Evolutionary conservation across 2,329 filamentous ascomycete species (phyloP).

Genomic region (Xylaria sp.): DNA sequence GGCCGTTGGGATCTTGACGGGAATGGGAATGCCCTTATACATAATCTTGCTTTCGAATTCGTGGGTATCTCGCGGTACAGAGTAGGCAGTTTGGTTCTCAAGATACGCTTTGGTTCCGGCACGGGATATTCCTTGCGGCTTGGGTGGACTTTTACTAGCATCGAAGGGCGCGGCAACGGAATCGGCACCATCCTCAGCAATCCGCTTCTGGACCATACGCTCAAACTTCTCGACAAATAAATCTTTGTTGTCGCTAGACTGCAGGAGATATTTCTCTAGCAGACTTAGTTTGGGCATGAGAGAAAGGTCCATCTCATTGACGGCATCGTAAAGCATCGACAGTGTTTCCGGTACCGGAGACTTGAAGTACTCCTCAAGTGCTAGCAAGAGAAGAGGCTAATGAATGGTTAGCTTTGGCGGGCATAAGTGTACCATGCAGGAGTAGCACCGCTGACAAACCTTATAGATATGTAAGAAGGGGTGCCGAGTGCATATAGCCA

Average conservation of each 20-base stretch:
- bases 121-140: conserved; percentile 62
- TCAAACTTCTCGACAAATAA: conserved; percentile 98
- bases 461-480: conserved; percentile 99
- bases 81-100: conserved; percentile 72
- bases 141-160: conserved; percentile 60
- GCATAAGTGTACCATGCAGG: conserved; percentile 9
- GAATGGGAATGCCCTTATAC: conserved; percentile 96
- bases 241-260: conserved; percentile 92
- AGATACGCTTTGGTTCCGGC: conserved; percentile 72
- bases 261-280: conserved; percentile 85
- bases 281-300: conserved; percentile 86
- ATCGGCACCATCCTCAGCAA: conserved; percentile 69
- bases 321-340: conserved; percentile 86
- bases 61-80: conserved; percentile 90
- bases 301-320: conserved; percentile 97
- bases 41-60: conserved; percentile 96
- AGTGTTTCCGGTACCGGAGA: conserved; percentile 88
- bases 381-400: conserved; percentile 86
- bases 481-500: conserved; percentile 98
- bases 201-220: conserved; percentile 86
- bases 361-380: conserved; percentile 97
- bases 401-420: conserved; percentile 35
- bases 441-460: conserved; percentile 57
- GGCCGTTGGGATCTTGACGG: conserved; percentile 94
- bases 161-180: conserved; percentile 57